Evolutionary conservation across 2,329 filamentous ascomycete genomes (phyloP), one percentile per base, ranked within the genome.

Genomic region (Colletotrichum sidae): DNA sequence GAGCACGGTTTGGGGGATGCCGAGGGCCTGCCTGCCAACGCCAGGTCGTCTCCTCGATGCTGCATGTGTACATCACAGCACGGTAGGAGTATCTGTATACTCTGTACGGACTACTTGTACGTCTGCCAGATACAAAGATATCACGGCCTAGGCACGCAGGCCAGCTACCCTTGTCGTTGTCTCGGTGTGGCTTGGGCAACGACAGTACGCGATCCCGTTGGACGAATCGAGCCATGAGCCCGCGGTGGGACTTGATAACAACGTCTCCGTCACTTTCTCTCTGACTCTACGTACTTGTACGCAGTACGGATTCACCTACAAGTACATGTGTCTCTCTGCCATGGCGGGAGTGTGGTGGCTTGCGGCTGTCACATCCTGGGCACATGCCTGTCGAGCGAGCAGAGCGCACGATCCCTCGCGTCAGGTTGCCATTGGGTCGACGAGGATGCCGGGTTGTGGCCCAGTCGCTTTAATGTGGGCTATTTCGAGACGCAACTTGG

Each of bases 401-500:
- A 25, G 25, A 25, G 25, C 37, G 55, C 55, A 65, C 61, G 51
- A 60, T 11, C 61, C 61, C 45, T 65, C 57, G 51, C 57, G 39
- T 65, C 56, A 61, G 57, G 57, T 55, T 61, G 34, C 62, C 46
- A 35, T 52, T 47, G 39, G 51, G 50, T 15, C 25, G 25, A 45
- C 42, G 57, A 25, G 45, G 47, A 8, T 33, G 45, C 51, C 17
- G 35, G 38, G 13, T 47, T 46, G 25, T 56, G 62, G 46, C 52
- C 62, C 62, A 25, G 57, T 52, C 39, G 51, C 56, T 25, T 52
- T 62, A 62, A 33, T 62, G 57, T 62, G 62, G 62, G 10, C 15
- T 65, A 55, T 62, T 53, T 61, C 47, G 62, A 65, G 52, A 62
- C 62, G 39, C 41, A 25, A 49, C 58, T 52, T 56, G 51, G n/a